phyloP scores from a whole-genome alignment of 192 early-diverging fungal genomes.

The Coemansia sp. region DNA sequence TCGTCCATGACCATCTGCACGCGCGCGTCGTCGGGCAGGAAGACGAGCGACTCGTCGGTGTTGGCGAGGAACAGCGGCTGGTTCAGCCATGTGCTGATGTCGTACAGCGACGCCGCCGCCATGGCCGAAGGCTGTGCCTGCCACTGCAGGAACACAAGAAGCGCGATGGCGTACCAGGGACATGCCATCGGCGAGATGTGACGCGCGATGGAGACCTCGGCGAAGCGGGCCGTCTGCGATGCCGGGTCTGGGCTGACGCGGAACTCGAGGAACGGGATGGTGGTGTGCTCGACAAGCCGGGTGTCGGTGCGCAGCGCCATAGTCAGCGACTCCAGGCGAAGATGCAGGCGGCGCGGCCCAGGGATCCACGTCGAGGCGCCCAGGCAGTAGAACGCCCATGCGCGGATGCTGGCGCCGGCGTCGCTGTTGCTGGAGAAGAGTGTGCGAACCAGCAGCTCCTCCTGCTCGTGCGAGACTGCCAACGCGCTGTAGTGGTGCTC shows the following conservation, averaged over 20 bases:
- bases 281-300: conserved; percentile 56
- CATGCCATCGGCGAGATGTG: conserved; percentile 43
- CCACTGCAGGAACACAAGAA: conserved; percentile 53
- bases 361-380: conserved; percentile 55
- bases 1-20: conserved; percentile 54
- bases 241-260: conserved; percentile 50
- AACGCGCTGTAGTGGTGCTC: conserved; percentile 48
- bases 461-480: conserved; percentile 35
- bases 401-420: conserved; percentile 34
- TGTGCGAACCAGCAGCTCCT: conserved; percentile 38
- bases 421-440: conserved; percentile 31
- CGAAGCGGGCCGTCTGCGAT: conserved; percentile 40
- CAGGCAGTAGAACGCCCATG: conserved; percentile 55
- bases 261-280: conserved; percentile 56
- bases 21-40: conserved; percentile 52
- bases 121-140: conserved; percentile 51
- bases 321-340: conserved; percentile 52
- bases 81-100: conserved; percentile 36
- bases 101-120: conserved; percentile 43
- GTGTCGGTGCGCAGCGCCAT: conserved; percentile 50
- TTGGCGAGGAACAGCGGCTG: conserved; percentile 52
- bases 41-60: conserved; percentile 49
- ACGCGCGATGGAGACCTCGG: conserved; percentile 51
- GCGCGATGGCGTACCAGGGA: conserved; percentile 47
- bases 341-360: conserved; percentile 45